These are phyloP conservation scores for Candida vaughaniae DNA, from an alignment of 805 yeast genomes.

Conservation along the genomic window DNA sequence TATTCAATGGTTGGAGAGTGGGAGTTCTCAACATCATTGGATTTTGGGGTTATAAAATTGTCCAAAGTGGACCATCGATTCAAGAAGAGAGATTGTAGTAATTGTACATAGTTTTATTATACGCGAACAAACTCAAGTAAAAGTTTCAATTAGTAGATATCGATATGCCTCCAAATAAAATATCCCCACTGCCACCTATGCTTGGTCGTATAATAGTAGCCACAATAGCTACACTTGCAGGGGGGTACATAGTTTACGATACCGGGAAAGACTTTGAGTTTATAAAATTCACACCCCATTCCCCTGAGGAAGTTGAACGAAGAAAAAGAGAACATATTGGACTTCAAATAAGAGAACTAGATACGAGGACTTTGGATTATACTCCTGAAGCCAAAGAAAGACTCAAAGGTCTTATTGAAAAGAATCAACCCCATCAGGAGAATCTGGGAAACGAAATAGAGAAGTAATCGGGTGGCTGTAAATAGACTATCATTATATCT, in stretches of 20 bases:
- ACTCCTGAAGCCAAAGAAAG: constrained; percentile 44
- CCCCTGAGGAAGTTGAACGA: constrained; percentile 38
- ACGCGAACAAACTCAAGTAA: no score
- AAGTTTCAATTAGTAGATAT: no score
- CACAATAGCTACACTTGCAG: constrained; percentile 33
- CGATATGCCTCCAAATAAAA: constrained; percentile 4
- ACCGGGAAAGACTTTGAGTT: constrained; percentile 40
- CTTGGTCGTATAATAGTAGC: constrained; percentile 34
- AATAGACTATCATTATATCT: no score
- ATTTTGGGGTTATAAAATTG: constrained; percentile 72
- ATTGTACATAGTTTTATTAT: constrained; percentile 5
- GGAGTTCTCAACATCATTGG: constrained; percentile 78
- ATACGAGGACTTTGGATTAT: constrained; percentile 38
- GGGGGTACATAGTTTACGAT: constrained; percentile 30
- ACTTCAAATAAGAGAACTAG: constrained; percentile 27
- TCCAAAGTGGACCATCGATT: constrained; percentile 46
- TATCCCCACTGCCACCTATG: constrained; percentile 32
- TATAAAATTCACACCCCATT: constrained; percentile 37
- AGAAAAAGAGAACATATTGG: constrained; percentile 33
- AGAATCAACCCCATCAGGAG: no score
- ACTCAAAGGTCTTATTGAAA: constrained; percentile 23
- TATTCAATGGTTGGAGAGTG: constrained; percentile 90
- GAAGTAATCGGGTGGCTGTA: not conserved
- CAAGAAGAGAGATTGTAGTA: constrained; percentile 29
- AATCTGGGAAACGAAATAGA: not conserved